These are phyloP conservation scores for Sisymbrium irio DNA, from an alignment of 345 rosid species.

Conservation along the genomic window DNA sequence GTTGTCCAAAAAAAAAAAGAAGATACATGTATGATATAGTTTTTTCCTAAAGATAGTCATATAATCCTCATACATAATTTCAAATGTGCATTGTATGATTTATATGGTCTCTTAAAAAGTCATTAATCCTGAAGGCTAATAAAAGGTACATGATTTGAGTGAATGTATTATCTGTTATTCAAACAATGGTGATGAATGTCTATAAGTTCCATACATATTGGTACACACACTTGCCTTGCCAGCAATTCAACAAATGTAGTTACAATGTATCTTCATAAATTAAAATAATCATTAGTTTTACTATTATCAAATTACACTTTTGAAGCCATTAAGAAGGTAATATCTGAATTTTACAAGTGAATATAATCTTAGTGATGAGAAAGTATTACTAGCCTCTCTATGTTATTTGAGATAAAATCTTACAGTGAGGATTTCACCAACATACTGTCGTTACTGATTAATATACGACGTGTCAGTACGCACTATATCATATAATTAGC, in stretches of 20 bases:
- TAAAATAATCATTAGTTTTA: not conserved
- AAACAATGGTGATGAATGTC: not conserved
- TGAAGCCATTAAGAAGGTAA: not conserved
- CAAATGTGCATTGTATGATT: not conserved
- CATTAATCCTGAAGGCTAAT: not conserved
- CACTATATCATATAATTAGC: not conserved
- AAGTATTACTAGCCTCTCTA: not conserved
- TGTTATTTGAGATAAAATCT: not conserved
- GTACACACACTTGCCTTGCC: not conserved
- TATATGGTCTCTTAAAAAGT: not conserved
- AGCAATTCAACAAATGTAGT: not conserved
- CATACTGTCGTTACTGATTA: not conserved
- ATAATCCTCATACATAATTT: not conserved
- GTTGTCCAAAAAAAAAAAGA: too few relatives aligned
- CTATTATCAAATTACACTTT: not conserved
- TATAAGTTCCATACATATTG: not conserved
- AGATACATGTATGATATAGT: not conserved
- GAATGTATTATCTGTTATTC: slow-evolving; percentile 15
- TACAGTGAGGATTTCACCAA: not conserved
- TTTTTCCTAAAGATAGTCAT: not conserved
- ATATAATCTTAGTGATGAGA: not conserved
- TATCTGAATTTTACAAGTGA: not conserved
- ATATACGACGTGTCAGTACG: not conserved
- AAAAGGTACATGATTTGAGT: not conserved
- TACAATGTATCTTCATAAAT: not conserved